These are phyloP conservation scores for Rubia balearica DNA, from an alignment of 305 asterid genomes.

Conservation along the genomic window DNA sequence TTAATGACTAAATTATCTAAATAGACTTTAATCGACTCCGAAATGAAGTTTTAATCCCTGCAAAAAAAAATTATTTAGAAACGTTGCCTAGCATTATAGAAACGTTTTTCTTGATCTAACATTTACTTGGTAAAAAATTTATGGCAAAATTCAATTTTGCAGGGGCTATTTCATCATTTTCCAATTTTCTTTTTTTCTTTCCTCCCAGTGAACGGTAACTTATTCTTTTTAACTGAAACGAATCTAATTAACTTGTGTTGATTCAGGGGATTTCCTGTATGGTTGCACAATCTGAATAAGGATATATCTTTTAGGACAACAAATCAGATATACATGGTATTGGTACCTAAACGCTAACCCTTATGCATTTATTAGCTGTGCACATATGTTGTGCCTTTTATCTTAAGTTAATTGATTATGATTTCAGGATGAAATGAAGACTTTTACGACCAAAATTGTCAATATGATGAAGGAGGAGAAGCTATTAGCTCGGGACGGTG, in stretches of 20 bases:
- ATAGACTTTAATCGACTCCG: too few species aligned
- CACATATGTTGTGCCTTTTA: background rate
- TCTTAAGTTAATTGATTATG: background rate
- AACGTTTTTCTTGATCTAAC: too few species aligned
- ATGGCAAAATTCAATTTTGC: too few species aligned
- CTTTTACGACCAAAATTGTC: constrained; percentile 27
- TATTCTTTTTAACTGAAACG: too few species aligned
- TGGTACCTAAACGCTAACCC: constrained; percentile 23
- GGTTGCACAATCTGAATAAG: constrained; percentile 26
- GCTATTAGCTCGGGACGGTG: constrained; percentile 40
- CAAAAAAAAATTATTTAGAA: too few species aligned
- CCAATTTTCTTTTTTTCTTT: too few species aligned
- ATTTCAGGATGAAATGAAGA: constrained; percentile 30
- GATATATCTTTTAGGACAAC: constrained; percentile 28
- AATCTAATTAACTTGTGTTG: background rate
- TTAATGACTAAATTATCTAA: too few species aligned
- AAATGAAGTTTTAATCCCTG: too few species aligned
- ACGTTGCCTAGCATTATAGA: too few species aligned
- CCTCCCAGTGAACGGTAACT: background rate
- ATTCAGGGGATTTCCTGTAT: constrained; percentile 41
- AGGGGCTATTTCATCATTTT: too few species aligned
- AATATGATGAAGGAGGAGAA: constrained; percentile 30
- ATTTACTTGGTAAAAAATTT: too few species aligned
- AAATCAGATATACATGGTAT: constrained; percentile 23
- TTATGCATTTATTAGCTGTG: too few species aligned